Conservation (phyloP, 192 early-diverging fungal species). For the Glomus cerebriforme region DNA sequence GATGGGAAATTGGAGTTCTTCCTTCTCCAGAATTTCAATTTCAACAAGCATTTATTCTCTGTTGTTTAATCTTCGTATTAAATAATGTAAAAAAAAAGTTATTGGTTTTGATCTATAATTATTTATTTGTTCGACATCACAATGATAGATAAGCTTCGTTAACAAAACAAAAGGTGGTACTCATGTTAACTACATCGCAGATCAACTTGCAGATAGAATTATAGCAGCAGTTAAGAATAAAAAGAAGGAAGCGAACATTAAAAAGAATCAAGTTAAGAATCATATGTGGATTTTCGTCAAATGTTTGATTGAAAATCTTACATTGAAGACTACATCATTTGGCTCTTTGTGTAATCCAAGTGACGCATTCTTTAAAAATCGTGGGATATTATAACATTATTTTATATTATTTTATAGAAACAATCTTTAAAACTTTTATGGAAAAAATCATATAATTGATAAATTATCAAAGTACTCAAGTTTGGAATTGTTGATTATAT, state of each 20-base stretch:
- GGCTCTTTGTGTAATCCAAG: slow-evolving; percentile 58
- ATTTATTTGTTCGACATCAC: no score
- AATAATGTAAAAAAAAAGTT: no score
- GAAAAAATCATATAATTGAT: no score
- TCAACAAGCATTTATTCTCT: slow-evolving; percentile 64
- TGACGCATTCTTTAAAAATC: not conserved
- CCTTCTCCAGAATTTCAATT: slow-evolving; percentile 87
- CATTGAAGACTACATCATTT: slow-evolving; percentile 72
- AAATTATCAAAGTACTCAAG: slow-evolving; percentile 54
- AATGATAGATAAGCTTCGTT: slow-evolving; percentile 66
- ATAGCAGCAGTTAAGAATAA: slow-evolving; percentile 73
- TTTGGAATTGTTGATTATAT: slow-evolving; percentile 87
- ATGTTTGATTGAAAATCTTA: slow-evolving; percentile 90
- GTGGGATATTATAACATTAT: slow-evolving; percentile 52
- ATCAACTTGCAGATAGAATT: slow-evolving; percentile 76
- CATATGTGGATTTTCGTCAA: slow-evolving; percentile 96
- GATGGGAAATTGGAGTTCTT: slow-evolving; percentile 94
- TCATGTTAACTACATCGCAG: slow-evolving; percentile 81
- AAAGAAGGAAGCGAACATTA: slow-evolving; percentile 66
- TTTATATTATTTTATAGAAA: no score
- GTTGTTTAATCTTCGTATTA: no score
- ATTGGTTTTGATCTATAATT: no score
- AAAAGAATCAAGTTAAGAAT: slow-evolving; percentile 82
- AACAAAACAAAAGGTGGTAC: slow-evolving; percentile 96
- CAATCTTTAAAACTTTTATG: no score